Conservation (phyloP, 352 stramenopile genomes). For the Pythium sp. region DNA sequence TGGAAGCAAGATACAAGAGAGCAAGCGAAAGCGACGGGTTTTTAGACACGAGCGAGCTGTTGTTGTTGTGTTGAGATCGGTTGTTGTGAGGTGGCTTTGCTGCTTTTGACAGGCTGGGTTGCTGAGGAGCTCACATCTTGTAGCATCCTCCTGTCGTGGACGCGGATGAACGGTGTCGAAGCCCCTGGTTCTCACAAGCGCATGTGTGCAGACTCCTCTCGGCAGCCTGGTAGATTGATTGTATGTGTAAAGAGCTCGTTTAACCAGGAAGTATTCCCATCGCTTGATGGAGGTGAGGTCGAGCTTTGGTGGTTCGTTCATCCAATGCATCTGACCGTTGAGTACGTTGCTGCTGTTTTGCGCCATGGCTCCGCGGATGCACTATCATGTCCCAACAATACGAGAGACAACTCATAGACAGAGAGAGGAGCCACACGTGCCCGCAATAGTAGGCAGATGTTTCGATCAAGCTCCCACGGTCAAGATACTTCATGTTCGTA, state of each 20-base stretch:
- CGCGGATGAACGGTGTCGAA: neutral
- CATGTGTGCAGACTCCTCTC: neutral
- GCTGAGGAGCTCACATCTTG: neutral
- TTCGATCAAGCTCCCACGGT: neutral
- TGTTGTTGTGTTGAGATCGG: neutral
- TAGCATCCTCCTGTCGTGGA: neutral
- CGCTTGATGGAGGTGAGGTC: neutral
- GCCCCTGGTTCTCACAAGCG: neutral
- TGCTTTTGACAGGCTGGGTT: neutral
- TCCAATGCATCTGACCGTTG: neutral
- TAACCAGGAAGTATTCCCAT: neutral
- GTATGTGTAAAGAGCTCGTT: neutral
- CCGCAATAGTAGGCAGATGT: neutral
- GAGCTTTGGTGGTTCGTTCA: neutral
- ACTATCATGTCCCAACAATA: neutral
- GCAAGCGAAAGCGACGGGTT: neutral
- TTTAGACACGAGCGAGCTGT: conserved; percentile 2
- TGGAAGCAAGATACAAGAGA: conserved; percentile 17
- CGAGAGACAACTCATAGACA: neutral
- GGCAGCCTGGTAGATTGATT: neutral
- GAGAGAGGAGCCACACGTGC: neutral
- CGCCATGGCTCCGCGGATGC: neutral
- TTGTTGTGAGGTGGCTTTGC: neutral
- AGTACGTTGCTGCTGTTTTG: neutral
- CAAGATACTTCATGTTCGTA: neutral